A percentile compares a stretch with the other conserved stretches of the same genome.
phyloP scores from a whole-genome alignment of 1,284 basidiomycete species.

The Phellopilus nigrolimitatus region DNA sequence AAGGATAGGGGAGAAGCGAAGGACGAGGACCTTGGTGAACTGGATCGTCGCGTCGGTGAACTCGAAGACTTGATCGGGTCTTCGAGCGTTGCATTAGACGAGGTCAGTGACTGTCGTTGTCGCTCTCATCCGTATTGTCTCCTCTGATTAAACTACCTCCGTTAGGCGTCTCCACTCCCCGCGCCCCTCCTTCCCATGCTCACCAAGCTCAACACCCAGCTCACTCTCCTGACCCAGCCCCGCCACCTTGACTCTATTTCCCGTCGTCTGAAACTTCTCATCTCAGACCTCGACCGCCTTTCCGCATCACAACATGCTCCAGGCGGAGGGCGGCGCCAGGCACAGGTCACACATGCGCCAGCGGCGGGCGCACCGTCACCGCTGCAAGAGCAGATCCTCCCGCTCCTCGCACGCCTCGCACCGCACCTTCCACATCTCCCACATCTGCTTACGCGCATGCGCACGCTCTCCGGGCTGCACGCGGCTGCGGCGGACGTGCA shows the following conservation, averaged over 20 bases:
- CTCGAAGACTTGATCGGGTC: constrained; percentile 80
- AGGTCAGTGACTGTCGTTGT: too few species aligned
- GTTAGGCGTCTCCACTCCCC: constrained; percentile 60
- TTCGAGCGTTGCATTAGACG: constrained; percentile 63
- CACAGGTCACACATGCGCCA: constrained; percentile 31
- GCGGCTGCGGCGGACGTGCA: constrained; percentile 78
- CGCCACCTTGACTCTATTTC: constrained; percentile 97
- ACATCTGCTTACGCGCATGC: constrained; percentile 83
- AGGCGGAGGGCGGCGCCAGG: constrained; percentile 28
- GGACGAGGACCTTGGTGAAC: constrained; percentile 49
- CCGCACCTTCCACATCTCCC: constrained; percentile 88
- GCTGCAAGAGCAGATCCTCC: constrained; percentile 65
- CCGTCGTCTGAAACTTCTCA: constrained; percentile 85
- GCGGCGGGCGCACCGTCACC: constrained; percentile 30
- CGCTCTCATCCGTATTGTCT: too few species aligned
- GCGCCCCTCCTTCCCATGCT: constrained; percentile 81
- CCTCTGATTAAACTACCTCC: constrained; percentile 15
- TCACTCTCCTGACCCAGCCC: constrained; percentile 89
- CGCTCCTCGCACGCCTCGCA: constrained; percentile 76
- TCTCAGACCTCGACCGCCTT: constrained; percentile 88
- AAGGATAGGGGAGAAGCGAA: constrained; percentile 24
- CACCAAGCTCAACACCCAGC: constrained; percentile 77
- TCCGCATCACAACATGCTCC: constrained; percentile 33
- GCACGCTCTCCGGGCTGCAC: constrained; percentile 81
- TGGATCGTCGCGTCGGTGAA: constrained; percentile 76